A percentile compares a stretch with the other conserved stretches of the same genome.
These are phyloP conservation scores for Annona cherimola DNA, from an alignment of 164 flowering plant genomes.

Conservation along the genomic window DNA sequence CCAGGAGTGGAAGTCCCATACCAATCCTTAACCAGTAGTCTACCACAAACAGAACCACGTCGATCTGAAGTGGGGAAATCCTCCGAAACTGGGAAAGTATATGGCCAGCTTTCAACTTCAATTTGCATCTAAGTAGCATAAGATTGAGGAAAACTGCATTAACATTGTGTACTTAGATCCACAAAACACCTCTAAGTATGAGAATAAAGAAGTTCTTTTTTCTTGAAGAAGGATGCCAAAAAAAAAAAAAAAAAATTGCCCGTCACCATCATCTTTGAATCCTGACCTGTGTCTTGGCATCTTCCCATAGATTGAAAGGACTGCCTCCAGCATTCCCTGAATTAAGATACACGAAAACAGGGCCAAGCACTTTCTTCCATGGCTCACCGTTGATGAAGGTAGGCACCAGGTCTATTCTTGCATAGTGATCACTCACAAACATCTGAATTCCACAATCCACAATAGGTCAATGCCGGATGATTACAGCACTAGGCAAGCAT, in stretches of 20 bases:
- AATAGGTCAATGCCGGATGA: neutral
- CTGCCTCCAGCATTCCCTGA: conserved; percentile 30
- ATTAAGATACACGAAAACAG: conserved; percentile 77
- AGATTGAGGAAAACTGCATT: neutral
- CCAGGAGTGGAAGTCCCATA: conserved; percentile 5
- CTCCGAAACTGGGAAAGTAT: conserved; percentile 60
- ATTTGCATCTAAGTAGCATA: conserved; percentile 33
- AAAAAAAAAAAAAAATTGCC: neutral
- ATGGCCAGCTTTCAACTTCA: conserved; percentile 89
- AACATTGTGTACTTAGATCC: too few species aligned
- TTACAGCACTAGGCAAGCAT: neutral
- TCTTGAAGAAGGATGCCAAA: neutral
- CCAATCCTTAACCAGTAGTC: conserved; percentile 62
- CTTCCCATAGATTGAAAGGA: conserved; percentile 44
- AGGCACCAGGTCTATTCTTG: conserved; percentile 50
- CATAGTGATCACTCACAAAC: conserved; percentile 72
- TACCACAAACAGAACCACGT: conserved; percentile 66
- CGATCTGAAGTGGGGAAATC: conserved; percentile 54
- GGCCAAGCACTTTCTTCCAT: conserved; percentile 97
- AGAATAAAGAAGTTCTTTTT: neutral
- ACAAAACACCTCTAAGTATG: neutral
- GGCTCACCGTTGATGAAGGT: conserved; percentile 48
- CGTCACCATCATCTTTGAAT: neutral
- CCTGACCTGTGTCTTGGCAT: conserved; percentile 68
- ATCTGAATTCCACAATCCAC: conserved; percentile 29